Evolutionary conservation across 2,329 filamentous ascomycete genomes (phyloP).

Genomic region (Cladophialophora yegresii): DNA sequence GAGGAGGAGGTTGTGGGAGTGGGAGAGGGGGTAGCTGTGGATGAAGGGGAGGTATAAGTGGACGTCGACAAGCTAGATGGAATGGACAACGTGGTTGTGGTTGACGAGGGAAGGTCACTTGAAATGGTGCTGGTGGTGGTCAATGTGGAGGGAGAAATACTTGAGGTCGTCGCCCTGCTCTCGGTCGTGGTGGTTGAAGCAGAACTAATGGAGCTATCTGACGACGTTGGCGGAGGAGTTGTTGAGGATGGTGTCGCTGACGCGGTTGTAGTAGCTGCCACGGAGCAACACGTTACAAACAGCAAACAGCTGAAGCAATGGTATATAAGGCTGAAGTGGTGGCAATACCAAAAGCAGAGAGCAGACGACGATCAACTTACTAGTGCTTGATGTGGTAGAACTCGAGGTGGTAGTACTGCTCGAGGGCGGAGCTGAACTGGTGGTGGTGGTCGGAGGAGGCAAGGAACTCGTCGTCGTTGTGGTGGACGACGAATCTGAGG

Average conservation of each 20-base stretch:
- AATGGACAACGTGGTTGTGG: constrained; percentile 10
- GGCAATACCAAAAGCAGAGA: constrained; percentile 6
- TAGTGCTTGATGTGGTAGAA: constrained; percentile 13
- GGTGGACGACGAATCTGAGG: constrained; percentile 7
- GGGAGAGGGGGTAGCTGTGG: constrained; percentile 26
- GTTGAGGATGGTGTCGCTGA: not conserved
- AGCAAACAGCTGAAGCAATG: not conserved
- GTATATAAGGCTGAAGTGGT: constrained; percentile 15
- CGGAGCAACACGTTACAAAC: constrained; percentile 22
- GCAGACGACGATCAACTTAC: constrained; percentile 20
- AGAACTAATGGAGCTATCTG: constrained; percentile 13
- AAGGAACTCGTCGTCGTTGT: constrained; percentile 6
- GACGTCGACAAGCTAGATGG: constrained; percentile 15
- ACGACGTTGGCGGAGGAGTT: constrained; percentile 17
- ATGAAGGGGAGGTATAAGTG: constrained; percentile 23
- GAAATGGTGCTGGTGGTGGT: constrained; percentile 6
- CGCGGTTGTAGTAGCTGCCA: constrained; percentile 30
- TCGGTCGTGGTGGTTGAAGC: constrained; percentile 7
- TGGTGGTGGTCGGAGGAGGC: not conserved
- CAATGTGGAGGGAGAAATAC: constrained; percentile 8
- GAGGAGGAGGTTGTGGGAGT: constrained; percentile 14
- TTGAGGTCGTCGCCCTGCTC: constrained; percentile 12
- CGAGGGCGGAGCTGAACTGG: not conserved
- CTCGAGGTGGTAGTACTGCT: not conserved
- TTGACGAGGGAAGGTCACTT: constrained; percentile 7